These are phyloP conservation scores for Leccinum broughii DNA, from an alignment of 768 basidiomycete genomes.

Conservation along the genomic window DNA sequence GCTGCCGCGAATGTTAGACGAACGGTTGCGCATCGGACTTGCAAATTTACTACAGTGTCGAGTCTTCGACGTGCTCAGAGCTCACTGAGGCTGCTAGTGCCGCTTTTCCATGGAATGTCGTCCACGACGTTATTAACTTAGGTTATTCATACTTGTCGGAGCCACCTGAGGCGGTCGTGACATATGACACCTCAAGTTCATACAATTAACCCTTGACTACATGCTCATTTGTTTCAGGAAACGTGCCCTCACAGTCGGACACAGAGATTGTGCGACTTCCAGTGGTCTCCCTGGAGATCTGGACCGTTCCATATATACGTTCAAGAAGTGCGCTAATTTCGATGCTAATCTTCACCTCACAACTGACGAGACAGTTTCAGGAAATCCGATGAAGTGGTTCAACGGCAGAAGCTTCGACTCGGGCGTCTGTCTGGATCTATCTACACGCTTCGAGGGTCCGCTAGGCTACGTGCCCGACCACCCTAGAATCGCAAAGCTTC, in stretches of 20 bases:
- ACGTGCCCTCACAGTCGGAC: background rate
- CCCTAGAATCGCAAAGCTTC: background rate
- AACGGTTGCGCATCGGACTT: background rate
- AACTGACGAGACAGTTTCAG: slow-evolving; percentile 2
- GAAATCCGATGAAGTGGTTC: background rate
- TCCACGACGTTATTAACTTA: background rate
- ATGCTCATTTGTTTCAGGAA: background rate
- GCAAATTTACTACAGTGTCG: background rate
- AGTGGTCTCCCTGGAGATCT: background rate
- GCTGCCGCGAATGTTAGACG: no score
- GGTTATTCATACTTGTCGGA: background rate
- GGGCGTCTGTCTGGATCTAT: background rate
- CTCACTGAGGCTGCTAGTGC: no score
- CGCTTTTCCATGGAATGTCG: background rate
- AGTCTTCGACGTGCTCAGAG: no score
- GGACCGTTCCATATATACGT: background rate
- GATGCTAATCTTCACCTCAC: background rate
- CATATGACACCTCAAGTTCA: background rate
- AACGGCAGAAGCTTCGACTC: background rate
- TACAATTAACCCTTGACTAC: background rate
- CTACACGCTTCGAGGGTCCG: background rate
- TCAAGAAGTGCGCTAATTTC: background rate
- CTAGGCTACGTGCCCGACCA: background rate
- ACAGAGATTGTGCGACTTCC: background rate
- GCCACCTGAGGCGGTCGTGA: background rate